Evolutionary conservation across 345 rosid species (phyloP), one percentile per base, ranked within the genome.

Genomic region (Jatropha curcas): DNA sequence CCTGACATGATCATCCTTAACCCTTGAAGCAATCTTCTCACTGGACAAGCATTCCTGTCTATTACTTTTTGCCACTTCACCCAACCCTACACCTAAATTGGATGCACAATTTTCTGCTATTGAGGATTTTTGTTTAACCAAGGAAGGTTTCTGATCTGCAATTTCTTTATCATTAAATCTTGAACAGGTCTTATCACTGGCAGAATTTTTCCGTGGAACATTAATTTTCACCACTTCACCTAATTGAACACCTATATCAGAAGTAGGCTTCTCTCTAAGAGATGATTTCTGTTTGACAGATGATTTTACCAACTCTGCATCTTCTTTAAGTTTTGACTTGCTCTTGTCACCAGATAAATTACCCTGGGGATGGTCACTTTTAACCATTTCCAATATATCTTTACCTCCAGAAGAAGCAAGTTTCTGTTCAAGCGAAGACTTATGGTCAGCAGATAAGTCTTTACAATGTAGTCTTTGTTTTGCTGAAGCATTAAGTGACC

Each of bases 371-470:
- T 55, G 34, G 46, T 34, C 25, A 50, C 0, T 7, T 16, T 53
- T 56, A 31, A 13, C 25, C 27, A 71, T 48, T 60, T 71, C 60
- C 51, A 39, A 51, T 28, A 35, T 41, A 13, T 46, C 60, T 45
- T 27, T 28, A 65, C 35, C 55, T 22, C 17, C 45, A 48, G 22
- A 27, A 72, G 74, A 71, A 56, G 59, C 22, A 71, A 27, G 60
- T 74, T 78, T 79, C 70, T 76, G 79, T 67, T 64, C 67, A 34
- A 43, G 61, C 31, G 66, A 60, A 68, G 78, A 56, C 60, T 51
- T 69, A 17, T 56, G 64, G 61, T 69, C 68, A 57, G 63, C 75
- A 28, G 79, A 52, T 31, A 67, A 46, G 55, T 27, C 57, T 46
- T 68, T 74, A 55, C 48, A 53, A 53, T 59, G 58, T 31, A 25